These are phyloP conservation scores for Candida rishiriensis DNA, from an alignment of 805 yeast genomes.

Conservation along the genomic window DNA sequence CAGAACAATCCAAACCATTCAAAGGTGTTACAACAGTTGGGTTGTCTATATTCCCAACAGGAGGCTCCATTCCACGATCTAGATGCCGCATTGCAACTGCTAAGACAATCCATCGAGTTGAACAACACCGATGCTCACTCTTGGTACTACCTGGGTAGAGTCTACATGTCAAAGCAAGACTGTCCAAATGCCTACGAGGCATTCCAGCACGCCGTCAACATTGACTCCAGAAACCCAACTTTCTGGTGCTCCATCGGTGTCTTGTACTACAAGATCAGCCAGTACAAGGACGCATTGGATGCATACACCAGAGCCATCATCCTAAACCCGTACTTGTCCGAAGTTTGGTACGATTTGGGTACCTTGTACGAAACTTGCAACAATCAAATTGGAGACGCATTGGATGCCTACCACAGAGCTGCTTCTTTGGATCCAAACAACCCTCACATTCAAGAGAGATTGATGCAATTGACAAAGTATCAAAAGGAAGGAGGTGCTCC, in stretches of 20 bases:
- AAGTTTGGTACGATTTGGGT: conserved; percentile 98
- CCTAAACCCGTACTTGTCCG: conserved; percentile 91
- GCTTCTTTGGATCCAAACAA: conserved; percentile 92
- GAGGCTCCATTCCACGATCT: conserved; percentile 71
- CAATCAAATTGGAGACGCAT: conserved; percentile 89
- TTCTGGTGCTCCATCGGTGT: conserved; percentile 98
- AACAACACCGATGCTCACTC: conserved; percentile 91
- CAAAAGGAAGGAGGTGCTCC: conserved; percentile 65
- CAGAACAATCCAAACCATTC: conserved; percentile 91
- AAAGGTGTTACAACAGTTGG: conserved; percentile 91
- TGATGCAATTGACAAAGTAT: conserved; percentile 75
- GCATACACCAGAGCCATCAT: conserved; percentile 97
- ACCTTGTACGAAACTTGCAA: conserved; percentile 96
- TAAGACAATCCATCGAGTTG: conserved; percentile 83
- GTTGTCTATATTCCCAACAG: conserved; percentile 84
- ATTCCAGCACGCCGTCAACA: conserved; percentile 96
- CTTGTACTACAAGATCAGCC: conserved; percentile 90
- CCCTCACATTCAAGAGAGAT: conserved; percentile 88
- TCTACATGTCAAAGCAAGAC: conserved; percentile 93
- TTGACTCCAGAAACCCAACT: conserved; percentile 95
- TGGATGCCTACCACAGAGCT: conserved; percentile 96
- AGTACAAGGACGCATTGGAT: conserved; percentile 93
- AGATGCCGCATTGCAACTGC: conserved; percentile 73
- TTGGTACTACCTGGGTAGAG: conserved; percentile 96
- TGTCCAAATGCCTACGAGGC: conserved; percentile 97